Evolutionary conservation across 2,329 filamentous ascomycete species (phyloP), one percentile per base, ranked within the genome.

Genomic region (Nemania bipapillata): DNA sequence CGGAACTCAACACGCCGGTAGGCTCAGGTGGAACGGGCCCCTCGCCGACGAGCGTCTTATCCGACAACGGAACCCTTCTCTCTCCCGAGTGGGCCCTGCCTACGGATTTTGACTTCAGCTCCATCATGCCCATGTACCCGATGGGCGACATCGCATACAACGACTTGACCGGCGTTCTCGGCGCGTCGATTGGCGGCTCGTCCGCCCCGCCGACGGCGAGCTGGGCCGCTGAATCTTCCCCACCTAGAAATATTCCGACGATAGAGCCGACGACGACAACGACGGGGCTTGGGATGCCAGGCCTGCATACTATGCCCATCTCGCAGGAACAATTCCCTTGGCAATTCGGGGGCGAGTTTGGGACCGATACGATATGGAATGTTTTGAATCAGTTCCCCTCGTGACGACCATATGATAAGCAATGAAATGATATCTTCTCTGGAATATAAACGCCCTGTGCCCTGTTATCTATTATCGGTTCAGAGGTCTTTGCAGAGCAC

Each of bases 111-210:
- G 83, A 85, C 72, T 84, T 88, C 72, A 79, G 83, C 24, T 79
- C 80, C 11, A 82, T 90, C 66, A 83, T 85, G 70, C 86, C 86
- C 17, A 82, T 89, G 66, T 88, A 87, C 63, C 85, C 87, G 0
- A 87, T 85, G 66, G 83, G 84, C 22, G 87, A 89, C 71, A 78
- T 90, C 4, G 78, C 87, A 0, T 89, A 85, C 73, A 87, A 89
- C 70, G 84, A 89, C 37, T 79, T 89, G 3, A 82, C 81, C 12
- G 84, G 81, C n/a, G 79, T 83, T 11, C 77, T 73, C 3, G 68
- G 70, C 15, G 70, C 62, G 6, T 40, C 59, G 20, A 30, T 77
- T 2, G 77, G 76, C 1, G 61, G 56, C n/a, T 17, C 55, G 3
- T 53, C 54, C 73, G 75, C 63, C 71, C 73, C n/a, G 37, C 69